A percentile compares a stretch with the other conserved stretches of the same genome.
Evolutionary conservation across 495 filamentous ascomycete genomes (phyloP).

Genomic region (Tuber brumale): DNA sequence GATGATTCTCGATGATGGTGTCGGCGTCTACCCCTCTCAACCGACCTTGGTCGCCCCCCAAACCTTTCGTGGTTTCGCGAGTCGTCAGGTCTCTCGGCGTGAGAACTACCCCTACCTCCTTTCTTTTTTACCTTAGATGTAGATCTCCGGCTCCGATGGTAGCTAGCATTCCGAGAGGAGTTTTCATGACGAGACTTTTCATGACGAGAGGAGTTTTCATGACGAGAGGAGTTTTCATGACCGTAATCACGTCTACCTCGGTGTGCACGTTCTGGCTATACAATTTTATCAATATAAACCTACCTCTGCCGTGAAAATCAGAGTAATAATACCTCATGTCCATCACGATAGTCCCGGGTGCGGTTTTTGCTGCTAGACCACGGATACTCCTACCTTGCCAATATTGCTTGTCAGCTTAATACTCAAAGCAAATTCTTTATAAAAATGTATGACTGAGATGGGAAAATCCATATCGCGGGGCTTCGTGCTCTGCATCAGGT

Average conservation of each 20-base stretch:
- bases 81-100: background rate
- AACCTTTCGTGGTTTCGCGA: background rate
- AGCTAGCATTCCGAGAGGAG: background rate
- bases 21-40: background rate
- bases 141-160: background rate
- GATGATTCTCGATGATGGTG: background rate
- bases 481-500: conserved; percentile 36
- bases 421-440: background rate
- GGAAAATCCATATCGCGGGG: conserved; percentile 9
- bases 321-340: conserved; percentile 20
- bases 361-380: conserved; percentile 9
- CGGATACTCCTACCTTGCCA: conserved; percentile 19
- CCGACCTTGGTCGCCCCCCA: background rate
- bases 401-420: conserved; percentile 22
- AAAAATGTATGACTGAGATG: background rate
- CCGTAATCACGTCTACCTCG: background rate
- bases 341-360: conserved; percentile 11
- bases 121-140: background rate
- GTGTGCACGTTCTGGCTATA: background rate
- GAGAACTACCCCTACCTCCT: background rate
- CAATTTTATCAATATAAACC: conserved; percentile 5
- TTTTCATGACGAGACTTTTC: too few species aligned
- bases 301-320: background rate
- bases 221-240: background rate
- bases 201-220: too few species aligned